Evolutionary conservation across 805 yeast genomes (phyloP).

Genomic region (Yamadazyma insecticola): DNA sequence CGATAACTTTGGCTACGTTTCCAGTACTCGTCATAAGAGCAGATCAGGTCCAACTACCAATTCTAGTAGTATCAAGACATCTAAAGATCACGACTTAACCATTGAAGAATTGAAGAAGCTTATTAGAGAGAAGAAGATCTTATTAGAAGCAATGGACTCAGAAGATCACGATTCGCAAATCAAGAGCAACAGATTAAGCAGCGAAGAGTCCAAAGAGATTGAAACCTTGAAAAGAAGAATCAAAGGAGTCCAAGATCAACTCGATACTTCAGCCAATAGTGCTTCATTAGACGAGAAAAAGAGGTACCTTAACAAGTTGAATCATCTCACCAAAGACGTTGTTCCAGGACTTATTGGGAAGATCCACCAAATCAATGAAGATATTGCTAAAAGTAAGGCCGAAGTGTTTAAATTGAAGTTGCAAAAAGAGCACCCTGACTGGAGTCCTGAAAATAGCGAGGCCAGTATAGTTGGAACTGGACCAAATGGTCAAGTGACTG

Average conservation of each 20-base stretch:
- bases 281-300: slow-evolving; percentile 43
- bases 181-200: slow-evolving; percentile 21
- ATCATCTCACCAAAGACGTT: slow-evolving; percentile 54
- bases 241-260: slow-evolving; percentile 36
- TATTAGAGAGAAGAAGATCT: slow-evolving; percentile 66
- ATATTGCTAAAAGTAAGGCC: slow-evolving; percentile 62
- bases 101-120: slow-evolving; percentile 56
- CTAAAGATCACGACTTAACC: slow-evolving; percentile 32
- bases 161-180: slow-evolving; percentile 46
- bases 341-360: slow-evolving; percentile 68
- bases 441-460: slow-evolving; percentile 36
- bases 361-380: slow-evolving; percentile 60
- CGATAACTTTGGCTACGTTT: slow-evolving; percentile 59
- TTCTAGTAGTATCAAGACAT: slow-evolving; percentile 14
- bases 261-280: slow-evolving; percentile 22
- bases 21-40: slow-evolving; percentile 59
- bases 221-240: slow-evolving; percentile 63
- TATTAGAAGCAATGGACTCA: slow-evolving; percentile 68
- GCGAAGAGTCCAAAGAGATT: slow-evolving; percentile 45
- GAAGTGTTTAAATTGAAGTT: slow-evolving; percentile 56
- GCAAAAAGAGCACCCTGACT: slow-evolving; percentile 61
- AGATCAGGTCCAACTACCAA: slow-evolving; percentile 16
- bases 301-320: slow-evolving; percentile 53
- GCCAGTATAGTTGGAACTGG: slow-evolving; percentile 70
- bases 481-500: slow-evolving; percentile 81